phyloP scores from a whole-genome alignment of 805 yeast species.

The Yarrowia sp. region DNA sequence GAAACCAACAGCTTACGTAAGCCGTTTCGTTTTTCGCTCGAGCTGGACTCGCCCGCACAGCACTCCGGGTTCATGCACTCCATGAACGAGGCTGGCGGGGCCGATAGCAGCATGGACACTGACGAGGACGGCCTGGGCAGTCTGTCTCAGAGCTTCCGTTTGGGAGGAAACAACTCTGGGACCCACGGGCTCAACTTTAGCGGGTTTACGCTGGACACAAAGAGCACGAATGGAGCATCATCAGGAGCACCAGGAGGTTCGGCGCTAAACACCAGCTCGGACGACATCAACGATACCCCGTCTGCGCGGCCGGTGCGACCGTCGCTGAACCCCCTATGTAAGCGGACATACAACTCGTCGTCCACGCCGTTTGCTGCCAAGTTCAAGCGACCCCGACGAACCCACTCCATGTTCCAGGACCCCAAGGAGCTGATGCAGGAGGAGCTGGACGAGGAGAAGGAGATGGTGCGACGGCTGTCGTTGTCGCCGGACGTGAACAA shows the following conservation, averaged over 20 bases:
- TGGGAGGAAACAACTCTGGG: slow-evolving; percentile 4
- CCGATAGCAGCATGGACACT: slow-evolving; percentile 32
- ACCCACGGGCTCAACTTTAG: not conserved
- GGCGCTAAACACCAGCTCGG: not conserved
- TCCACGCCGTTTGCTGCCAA: slow-evolving; percentile 34
- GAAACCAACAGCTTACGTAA: slow-evolving; percentile 6
- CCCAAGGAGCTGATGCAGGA: slow-evolving; percentile 56
- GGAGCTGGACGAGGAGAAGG: slow-evolving; percentile 49
- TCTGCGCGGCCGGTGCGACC: slow-evolving; percentile 25
- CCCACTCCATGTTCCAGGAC: slow-evolving; percentile 73
- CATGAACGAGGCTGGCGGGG: slow-evolving; percentile 10
- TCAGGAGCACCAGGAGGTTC: not conserved
- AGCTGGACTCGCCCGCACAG: slow-evolving; percentile 23
- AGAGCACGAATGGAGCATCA: not conserved
- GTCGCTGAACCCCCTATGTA: slow-evolving; percentile 29
- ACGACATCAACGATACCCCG: slow-evolving; percentile 25
- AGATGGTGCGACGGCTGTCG: slow-evolving; percentile 44
- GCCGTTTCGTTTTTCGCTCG: slow-evolving; percentile 31
- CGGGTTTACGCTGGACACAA: slow-evolving; percentile 2
- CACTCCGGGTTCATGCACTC: not conserved
- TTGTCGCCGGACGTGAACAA: slow-evolving; percentile 42
- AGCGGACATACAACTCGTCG: slow-evolving; percentile 27
- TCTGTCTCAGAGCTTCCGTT: slow-evolving; percentile 18
- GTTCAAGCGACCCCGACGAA: slow-evolving; percentile 54
- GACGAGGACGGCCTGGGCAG: slow-evolving; percentile 14